These are phyloP conservation scores for Mycena metata DNA, from an alignment of 768 basidiomycete species.

Conservation along the genomic window DNA sequence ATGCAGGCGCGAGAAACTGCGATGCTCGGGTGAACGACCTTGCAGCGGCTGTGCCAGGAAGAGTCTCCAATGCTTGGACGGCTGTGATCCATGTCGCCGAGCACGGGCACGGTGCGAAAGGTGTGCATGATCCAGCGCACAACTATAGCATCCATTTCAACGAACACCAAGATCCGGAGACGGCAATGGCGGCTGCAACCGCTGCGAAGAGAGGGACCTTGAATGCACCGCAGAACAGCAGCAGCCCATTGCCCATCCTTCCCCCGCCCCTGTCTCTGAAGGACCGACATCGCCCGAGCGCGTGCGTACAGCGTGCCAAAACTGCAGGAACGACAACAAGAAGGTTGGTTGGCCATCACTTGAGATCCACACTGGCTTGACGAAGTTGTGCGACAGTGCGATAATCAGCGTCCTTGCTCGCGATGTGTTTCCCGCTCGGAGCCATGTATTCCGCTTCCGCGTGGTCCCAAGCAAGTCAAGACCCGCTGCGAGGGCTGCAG, in stretches of 20 bases:
- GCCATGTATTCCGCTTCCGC: constrained; percentile 68
- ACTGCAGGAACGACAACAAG: constrained; percentile 75
- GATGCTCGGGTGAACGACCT: constrained; percentile 73
- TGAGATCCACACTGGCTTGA: constrained; percentile 10
- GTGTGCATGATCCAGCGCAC: constrained; percentile 4
- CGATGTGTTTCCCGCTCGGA: constrained; percentile 68
- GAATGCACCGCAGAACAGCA: constrained; percentile 65
- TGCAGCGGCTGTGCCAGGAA: constrained; percentile 71
- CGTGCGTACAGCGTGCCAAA: constrained; percentile 71
- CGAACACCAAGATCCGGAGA: constrained; percentile 46
- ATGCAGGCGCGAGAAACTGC: constrained; percentile 70
- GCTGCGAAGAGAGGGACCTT: constrained; percentile 64
- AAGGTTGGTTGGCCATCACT: constrained; percentile 55
- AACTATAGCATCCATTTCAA: background rate
- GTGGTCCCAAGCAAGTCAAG: constrained; percentile 69
- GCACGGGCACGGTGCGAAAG: constrained; percentile 68
- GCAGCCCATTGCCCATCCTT: constrained; percentile 41
- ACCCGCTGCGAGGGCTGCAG: constrained; percentile 66
- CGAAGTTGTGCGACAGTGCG: constrained; percentile 58
- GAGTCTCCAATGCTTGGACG: constrained; percentile 71
- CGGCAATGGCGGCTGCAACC: constrained; percentile 63
- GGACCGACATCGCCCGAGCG: constrained; percentile 57
- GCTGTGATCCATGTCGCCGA: constrained; percentile 71
- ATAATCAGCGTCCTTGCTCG: constrained; percentile 72
- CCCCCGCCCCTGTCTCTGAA: constrained; percentile 39